Percentiles rank a stretch among this genome's conserved stretches.
These are phyloP conservation scores for Alternaria tenuissima DNA, from an alignment of 2,329 filamentous ascomycete species.

Conservation along the genomic window DNA sequence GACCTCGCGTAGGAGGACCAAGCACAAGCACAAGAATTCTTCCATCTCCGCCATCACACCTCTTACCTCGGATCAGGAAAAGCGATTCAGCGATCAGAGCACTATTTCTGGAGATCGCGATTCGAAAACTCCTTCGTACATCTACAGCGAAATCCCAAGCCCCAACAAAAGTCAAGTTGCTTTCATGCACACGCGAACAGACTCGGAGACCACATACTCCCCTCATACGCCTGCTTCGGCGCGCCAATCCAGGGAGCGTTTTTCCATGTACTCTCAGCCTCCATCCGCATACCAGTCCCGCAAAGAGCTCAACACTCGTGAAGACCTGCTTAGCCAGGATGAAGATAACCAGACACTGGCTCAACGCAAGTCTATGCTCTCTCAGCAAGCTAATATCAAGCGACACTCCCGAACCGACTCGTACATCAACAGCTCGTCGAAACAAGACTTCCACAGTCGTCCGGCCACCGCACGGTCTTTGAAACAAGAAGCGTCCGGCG, in stretches of 20 bases:
- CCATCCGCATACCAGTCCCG: constrained; percentile 49
- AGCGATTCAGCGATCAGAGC: constrained; percentile 64
- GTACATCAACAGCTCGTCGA: constrained; percentile 37
- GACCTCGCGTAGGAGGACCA: constrained; percentile 69
- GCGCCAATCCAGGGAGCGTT: constrained; percentile 60
- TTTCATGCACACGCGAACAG: constrained; percentile 82
- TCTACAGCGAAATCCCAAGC: constrained; percentile 36
- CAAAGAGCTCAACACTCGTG: constrained; percentile 46
- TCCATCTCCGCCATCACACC: constrained; percentile 57
- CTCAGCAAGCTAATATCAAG: constrained; percentile 47
- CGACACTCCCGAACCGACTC: constrained; percentile 39
- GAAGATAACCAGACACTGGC: constrained; percentile 43
- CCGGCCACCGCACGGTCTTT: constrained; percentile 24
- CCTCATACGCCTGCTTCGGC: constrained; percentile 60
- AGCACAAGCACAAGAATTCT: constrained; percentile 78
- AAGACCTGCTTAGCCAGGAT: constrained; percentile 39
- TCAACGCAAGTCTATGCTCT: constrained; percentile 45
- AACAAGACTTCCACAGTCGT: constrained; percentile 43
- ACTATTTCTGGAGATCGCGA: constrained; percentile 50
- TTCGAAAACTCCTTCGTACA: constrained; percentile 43
- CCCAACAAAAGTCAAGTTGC: constrained; percentile 65
- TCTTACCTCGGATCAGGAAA: constrained; percentile 63
- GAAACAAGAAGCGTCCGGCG: constrained; percentile 23
- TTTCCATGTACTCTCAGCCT: constrained; percentile 56
- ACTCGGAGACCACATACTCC: constrained; percentile 63